Percentiles rank a stretch among this genome's conserved stretches.
phyloP scores from a whole-genome alignment of 306 rosid genomes.

The Vigna nakashimae region DNA sequence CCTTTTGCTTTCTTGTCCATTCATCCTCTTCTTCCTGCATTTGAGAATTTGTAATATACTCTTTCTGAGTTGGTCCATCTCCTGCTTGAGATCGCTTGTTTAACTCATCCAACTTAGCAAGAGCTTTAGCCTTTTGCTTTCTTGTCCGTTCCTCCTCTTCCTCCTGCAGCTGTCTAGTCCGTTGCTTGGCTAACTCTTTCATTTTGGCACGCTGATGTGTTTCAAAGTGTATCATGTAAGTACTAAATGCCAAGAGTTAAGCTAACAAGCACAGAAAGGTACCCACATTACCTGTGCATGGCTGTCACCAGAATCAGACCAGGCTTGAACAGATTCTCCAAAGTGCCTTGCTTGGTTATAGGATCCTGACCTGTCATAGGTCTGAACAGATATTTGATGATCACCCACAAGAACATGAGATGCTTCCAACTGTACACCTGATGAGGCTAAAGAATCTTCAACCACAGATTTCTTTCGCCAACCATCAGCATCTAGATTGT shows the following conservation, averaged over 20 bases:
- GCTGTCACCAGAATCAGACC: slow-evolving; percentile 57
- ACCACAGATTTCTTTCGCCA: slow-evolving; percentile 62
- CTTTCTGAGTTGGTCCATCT: slow-evolving; percentile 59
- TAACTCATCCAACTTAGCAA: slow-evolving; percentile 82
- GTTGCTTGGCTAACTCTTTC: slow-evolving; percentile 81
- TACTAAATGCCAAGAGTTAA: slow-evolving; percentile 36
- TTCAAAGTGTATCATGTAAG: slow-evolving; percentile 38
- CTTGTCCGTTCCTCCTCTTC: slow-evolving; percentile 87
- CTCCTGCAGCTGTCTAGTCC: slow-evolving; percentile 81
- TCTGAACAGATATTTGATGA: slow-evolving; percentile 52
- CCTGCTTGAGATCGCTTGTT: slow-evolving; percentile 60
- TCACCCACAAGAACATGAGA: slow-evolving; percentile 63
- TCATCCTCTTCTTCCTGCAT: slow-evolving; percentile 94
- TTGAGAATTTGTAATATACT: slow-evolving; percentile 45
- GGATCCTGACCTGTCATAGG: slow-evolving; percentile 53
- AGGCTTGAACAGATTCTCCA: slow-evolving; percentile 57
- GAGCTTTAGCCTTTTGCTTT: slow-evolving; percentile 82
- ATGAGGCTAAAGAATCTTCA: slow-evolving; percentile 53
- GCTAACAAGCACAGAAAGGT: slow-evolving; percentile 34
- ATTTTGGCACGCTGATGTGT: slow-evolving; percentile 68
- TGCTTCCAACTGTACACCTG: slow-evolving; percentile 54
- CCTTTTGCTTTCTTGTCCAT: slow-evolving; percentile 72
- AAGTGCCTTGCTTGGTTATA: slow-evolving; percentile 56
- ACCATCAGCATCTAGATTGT: slow-evolving; percentile 65
- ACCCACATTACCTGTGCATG: slow-evolving; percentile 74